Base-by-base conservation (phyloP, 1,284 basidiomycete species). In the Papiliotrema fonsecae region DNA sequence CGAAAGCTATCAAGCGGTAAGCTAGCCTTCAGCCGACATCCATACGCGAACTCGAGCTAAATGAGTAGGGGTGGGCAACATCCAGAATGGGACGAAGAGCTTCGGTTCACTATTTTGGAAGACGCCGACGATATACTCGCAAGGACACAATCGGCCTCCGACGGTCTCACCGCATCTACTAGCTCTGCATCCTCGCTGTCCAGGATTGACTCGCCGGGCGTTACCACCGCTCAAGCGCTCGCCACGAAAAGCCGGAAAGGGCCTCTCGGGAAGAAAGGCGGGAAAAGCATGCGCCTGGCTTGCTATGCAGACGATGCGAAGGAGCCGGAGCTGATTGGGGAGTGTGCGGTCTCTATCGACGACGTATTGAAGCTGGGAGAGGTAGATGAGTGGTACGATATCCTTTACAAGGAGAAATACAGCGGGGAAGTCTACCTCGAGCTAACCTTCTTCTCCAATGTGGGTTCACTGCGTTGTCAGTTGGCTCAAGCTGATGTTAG, bases 31-130 rank as follows among this genome's bases (percentile, higher is more conserved):
- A 25, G 36, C n/a, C 21, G 30, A 4, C 27, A 32, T 22, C 40
- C 19, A 18, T 13, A n/a, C 32, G 24, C 11, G 25, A 3, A 22
- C 3, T 22, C 22, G 14, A 21, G 35, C 32, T 42, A 14, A 22
- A n/a, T 10, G 45, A 7, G 16, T 46, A 73, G 91, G 32, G 94
- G 96, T 45, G 96, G 96, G 4, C 94, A 98, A 72, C 91, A 96
- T 72, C 96, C 94, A 7, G 88, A 90, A 71, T 99, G 96, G 94
- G 96, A 99, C 70, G 91, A 96, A 65, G 94, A 99, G 75, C 79
- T 98, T 58, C 86, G 96, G 39, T 98, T 98, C 73, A 85, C 86
- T 27, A 78, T 99, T 52, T 82, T 80, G 59, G 90, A 94, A 64
- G 88, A 91, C 57, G 76, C 80, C 19, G 82, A 87, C 46, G 84